Percentiles rank a stretch among this genome's conserved stretches.
Conservation (phyloP, 768 basidiomycete species). For the Suillus plorans region DNA sequence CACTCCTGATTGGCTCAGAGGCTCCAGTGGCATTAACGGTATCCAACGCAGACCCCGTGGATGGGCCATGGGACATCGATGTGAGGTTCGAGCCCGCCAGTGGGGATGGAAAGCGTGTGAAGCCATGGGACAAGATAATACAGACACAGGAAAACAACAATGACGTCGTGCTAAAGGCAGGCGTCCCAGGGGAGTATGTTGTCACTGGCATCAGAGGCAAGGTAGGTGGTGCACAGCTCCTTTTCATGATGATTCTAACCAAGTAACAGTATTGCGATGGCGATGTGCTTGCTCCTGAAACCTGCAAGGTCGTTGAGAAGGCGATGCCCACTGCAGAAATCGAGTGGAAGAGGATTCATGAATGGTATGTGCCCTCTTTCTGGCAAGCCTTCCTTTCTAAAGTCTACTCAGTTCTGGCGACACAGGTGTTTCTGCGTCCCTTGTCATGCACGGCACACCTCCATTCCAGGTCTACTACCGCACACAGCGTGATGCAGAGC, state of each 20-base stretch:
- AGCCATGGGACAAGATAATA: slow-evolving; percentile 65
- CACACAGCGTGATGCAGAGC: slow-evolving; percentile 67
- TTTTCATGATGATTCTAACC: slow-evolving; percentile 2
- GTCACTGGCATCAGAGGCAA: slow-evolving; percentile 71
- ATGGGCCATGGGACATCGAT: slow-evolving; percentile 67
- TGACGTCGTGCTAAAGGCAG: slow-evolving; percentile 50
- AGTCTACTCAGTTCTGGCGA: slow-evolving; percentile 70
- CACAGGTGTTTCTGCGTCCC: slow-evolving; percentile 84
- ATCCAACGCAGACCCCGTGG: slow-evolving; percentile 55
- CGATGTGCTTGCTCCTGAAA: slow-evolving; percentile 80
- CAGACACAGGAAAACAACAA: slow-evolving; percentile 45
- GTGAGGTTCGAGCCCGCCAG: slow-evolving; percentile 60
- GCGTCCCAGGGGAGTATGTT: slow-evolving; percentile 74
- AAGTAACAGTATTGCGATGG: slow-evolving; percentile 70
- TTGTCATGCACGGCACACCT: slow-evolving; percentile 84
- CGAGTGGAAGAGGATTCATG: slow-evolving; percentile 85
- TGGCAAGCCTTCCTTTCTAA: slow-evolving; percentile 8
- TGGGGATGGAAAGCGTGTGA: slow-evolving; percentile 40
- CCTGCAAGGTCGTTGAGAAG: slow-evolving; percentile 71
- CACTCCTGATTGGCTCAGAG: slow-evolving; percentile 71
- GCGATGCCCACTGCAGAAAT: slow-evolving; percentile 83
- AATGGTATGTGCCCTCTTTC: slow-evolving; percentile 57
- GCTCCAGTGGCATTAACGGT: slow-evolving; percentile 54
- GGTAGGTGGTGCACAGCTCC: slow-evolving; percentile 31
- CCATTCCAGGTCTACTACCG: slow-evolving; percentile 86